Conservation (phyloP, 2,329 filamentous ascomycete genomes). For the Neofusicoccum sp. region DNA sequence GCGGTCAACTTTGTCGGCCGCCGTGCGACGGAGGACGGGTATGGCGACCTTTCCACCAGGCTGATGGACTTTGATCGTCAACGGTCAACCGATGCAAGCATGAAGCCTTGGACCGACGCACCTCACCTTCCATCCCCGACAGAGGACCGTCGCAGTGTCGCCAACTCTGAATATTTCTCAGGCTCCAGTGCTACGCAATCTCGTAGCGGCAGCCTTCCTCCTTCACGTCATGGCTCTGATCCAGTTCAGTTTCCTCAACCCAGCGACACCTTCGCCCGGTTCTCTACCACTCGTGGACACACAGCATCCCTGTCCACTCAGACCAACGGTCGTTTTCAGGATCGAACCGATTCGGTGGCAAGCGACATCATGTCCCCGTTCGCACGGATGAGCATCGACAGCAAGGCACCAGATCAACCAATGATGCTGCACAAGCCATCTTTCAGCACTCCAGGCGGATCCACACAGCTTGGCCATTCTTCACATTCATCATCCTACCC, state of each 20-base stretch:
- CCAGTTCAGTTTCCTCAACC: conserved; percentile 37
- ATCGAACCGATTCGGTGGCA: conserved; percentile 42
- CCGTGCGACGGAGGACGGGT: conserved; percentile 35
- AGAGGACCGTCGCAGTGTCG: conserved; percentile 45
- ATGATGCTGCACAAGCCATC: conserved; percentile 37
- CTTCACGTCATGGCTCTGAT: conserved; percentile 56
- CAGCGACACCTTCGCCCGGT: conserved; percentile 33
- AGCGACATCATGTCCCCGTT: conserved; percentile 43
- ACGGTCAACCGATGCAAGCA: conserved; percentile 32
- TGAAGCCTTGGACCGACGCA: conserved; percentile 38
- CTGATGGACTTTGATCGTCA: conserved; percentile 32
- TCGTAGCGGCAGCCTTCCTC: conserved; percentile 59
- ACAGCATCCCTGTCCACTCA: conserved; percentile 52
- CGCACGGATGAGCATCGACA: conserved; percentile 37
- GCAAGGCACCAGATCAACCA: conserved; percentile 35
- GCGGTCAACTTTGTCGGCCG: conserved; percentile 35
- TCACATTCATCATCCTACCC: background rate
- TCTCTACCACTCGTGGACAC: conserved; percentile 46
- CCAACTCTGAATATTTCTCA: conserved; percentile 48
- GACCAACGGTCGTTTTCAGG: conserved; percentile 44
- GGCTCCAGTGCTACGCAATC: conserved; percentile 49
- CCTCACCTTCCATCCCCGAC: conserved; percentile 44
- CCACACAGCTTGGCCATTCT: conserved; percentile 29
- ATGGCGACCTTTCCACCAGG: conserved; percentile 35
- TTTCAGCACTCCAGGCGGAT: conserved; percentile 33